Percentiles rank a stretch among this genome's conserved stretches.
These are phyloP conservation scores for Corynespora cassiicola DNA, from an alignment of 2,329 filamentous ascomycete species.

Conservation along the genomic window DNA sequence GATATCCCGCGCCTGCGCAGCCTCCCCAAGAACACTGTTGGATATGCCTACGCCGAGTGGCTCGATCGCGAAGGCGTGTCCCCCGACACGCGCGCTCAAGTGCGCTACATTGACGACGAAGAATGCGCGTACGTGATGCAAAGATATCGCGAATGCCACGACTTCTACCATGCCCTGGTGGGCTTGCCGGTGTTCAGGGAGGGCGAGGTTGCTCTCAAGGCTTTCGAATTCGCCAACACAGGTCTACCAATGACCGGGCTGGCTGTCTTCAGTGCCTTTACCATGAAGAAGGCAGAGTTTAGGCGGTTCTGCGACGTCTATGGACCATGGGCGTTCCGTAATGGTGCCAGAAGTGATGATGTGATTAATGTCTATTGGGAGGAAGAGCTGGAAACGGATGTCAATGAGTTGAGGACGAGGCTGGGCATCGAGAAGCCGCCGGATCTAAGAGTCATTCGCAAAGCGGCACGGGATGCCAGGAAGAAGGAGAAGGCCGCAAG, in stretches of 20 bases:
- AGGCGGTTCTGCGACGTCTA: slow-evolving; percentile 76
- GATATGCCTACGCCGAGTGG: slow-evolving; percentile 84
- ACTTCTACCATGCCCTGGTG: slow-evolving; percentile 96
- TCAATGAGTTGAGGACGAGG: slow-evolving; percentile 74
- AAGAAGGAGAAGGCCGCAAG: slow-evolving; percentile 66
- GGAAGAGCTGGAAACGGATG: slow-evolving; percentile 85
- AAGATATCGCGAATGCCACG: slow-evolving; percentile 94
- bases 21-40: slow-evolving; percentile 76
- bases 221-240: slow-evolving; percentile 96
- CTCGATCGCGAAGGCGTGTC: slow-evolving; percentile 93
- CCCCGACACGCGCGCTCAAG: slow-evolving; percentile 82
- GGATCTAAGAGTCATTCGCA: slow-evolving; percentile 80
- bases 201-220: slow-evolving; percentile 96
- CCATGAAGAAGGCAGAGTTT: slow-evolving; percentile 69
- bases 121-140: slow-evolving; percentile 99
- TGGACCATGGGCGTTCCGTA: slow-evolving; percentile 87
- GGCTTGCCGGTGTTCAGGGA: slow-evolving; percentile 91
- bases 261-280: slow-evolving; percentile 74
- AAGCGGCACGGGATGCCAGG: slow-evolving; percentile 71
- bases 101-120: slow-evolving; percentile 91
- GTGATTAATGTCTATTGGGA: slow-evolving; percentile 99
- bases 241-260: slow-evolving; percentile 93
- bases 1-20: slow-evolving; percentile 73
- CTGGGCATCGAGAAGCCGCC: slow-evolving; percentile 88
- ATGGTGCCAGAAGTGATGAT: slow-evolving; percentile 77